A percentile compares a stretch with the other conserved stretches of the same genome.
phyloP scores from a whole-genome alignment of 2,329 filamentous ascomycete species.

The Penicillium sp. region DNA sequence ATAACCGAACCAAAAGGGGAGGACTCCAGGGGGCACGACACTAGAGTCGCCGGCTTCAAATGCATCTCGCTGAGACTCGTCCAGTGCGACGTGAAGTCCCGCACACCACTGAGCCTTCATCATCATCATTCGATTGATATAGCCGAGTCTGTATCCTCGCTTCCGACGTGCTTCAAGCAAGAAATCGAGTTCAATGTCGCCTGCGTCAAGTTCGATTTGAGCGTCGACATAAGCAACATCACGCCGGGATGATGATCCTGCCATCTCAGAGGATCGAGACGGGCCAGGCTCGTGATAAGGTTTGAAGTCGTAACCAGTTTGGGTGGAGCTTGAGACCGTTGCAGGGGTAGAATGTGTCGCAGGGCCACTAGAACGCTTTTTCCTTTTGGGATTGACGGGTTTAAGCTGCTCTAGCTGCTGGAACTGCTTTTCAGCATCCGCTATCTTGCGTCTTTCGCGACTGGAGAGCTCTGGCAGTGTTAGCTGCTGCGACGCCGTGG shows the following conservation, averaged over 20 bases:
- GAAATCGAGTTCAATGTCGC: not conserved
- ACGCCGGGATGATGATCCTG: not conserved
- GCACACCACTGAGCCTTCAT: not conserved
- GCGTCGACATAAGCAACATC: not conserved
- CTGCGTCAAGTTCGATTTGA: not conserved
- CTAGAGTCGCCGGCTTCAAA: not conserved
- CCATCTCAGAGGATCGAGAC: not conserved
- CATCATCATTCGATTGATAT: not conserved
- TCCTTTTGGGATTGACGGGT: conserved; percentile 48
- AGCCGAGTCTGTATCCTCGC: conserved; percentile 2
- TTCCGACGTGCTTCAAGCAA: not conserved
- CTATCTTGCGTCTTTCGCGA: conserved; percentile 62
- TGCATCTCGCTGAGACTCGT: conserved; percentile 1
- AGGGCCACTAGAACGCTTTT: conserved; percentile 57
- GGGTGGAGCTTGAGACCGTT: conserved; percentile 33
- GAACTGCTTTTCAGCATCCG: conserved; percentile 62
- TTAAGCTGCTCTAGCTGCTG: conserved; percentile 59
- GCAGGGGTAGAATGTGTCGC: conserved; percentile 54
- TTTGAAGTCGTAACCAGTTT: conserved; percentile 28
- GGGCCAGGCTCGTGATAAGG: conserved; percentile 34
- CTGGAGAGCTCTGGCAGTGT: conserved; percentile 57
- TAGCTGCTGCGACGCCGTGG: conserved; percentile 46
- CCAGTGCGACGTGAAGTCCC: not conserved
- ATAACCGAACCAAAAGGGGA: conserved; percentile 6
- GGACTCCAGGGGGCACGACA: conserved; percentile 4